Conservation (phyloP, 2,329 filamentous ascomycete species). For the Fusarium papillatum region DNA sequence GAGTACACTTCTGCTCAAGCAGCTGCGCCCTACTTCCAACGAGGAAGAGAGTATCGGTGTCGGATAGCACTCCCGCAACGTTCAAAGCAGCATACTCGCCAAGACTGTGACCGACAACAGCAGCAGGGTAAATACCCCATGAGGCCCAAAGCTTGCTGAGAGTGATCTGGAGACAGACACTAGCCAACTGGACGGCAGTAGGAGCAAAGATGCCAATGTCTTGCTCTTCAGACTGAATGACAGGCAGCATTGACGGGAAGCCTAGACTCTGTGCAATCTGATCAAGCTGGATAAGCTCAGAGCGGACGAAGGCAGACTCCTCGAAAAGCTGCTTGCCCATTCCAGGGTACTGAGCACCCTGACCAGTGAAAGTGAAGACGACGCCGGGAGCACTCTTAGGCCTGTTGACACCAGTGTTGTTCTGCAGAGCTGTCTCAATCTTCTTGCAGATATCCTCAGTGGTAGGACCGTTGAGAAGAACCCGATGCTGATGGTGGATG, state of each 20-base stretch:
- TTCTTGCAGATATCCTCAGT: slow-evolving; percentile 11
- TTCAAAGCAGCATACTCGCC: slow-evolving; percentile 60
- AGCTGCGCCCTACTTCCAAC: slow-evolving; percentile 72
- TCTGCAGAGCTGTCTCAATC: slow-evolving; percentile 16
- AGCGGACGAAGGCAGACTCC: slow-evolving; percentile 47
- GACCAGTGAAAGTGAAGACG: slow-evolving; percentile 59
- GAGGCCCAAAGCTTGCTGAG: slow-evolving; percentile 56
- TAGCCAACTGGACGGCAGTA: slow-evolving; percentile 52
- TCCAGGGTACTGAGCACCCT: slow-evolving; percentile 53
- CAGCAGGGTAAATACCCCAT: slow-evolving; percentile 56
- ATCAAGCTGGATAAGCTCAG: slow-evolving; percentile 50
- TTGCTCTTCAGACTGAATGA: slow-evolving; percentile 24
- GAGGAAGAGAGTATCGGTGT: slow-evolving; percentile 71
- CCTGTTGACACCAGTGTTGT: slow-evolving; percentile 16
- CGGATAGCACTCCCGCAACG: slow-evolving; percentile 73
- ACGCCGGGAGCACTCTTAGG: slow-evolving; percentile 29
- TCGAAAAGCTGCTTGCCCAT: slow-evolving; percentile 52
- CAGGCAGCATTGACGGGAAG: slow-evolving; percentile 52
- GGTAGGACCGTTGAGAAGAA: slow-evolving; percentile 42
- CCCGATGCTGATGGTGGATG: slow-evolving; percentile 58
- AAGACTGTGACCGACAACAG: slow-evolving; percentile 62
- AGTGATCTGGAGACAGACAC: slow-evolving; percentile 57
- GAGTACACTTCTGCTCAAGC: slow-evolving; percentile 66
- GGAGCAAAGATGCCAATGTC: slow-evolving; percentile 36
- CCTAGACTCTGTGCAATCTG: slow-evolving; percentile 45